A percentile compares a stretch with the other conserved stretches of the same genome.
Conservation (phyloP, 805 yeast genomes). For the Suhomyces xylopsoci region DNA sequence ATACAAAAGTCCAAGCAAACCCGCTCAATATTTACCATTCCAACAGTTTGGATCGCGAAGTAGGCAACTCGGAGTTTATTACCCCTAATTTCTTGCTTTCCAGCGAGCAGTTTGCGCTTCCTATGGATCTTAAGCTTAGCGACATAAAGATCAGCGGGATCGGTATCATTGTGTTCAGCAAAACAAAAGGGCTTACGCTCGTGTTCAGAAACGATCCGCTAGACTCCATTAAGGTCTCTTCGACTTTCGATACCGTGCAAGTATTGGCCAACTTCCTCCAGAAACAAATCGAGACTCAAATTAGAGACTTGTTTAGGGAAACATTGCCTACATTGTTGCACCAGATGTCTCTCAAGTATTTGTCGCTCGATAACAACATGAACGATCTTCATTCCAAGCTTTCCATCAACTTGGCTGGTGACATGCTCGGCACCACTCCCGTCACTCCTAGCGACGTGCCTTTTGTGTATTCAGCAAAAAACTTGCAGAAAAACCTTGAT, state of each 20-base stretch:
- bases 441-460: constrained; percentile 4
- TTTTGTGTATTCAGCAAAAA: constrained; percentile 54
- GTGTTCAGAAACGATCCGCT: constrained; percentile 89
- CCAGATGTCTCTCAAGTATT: constrained; percentile 63
- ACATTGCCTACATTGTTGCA: constrained; percentile 79
- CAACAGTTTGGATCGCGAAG: constrained; percentile 36
- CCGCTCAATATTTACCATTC: constrained; percentile 66
- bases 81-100: constrained; percentile 67
- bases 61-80: constrained; percentile 44
- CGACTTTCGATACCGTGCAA: constrained; percentile 82
- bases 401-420: constrained; percentile 4
- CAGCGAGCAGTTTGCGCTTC: constrained; percentile 68
- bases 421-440: background rate
- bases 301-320: constrained; percentile 77
- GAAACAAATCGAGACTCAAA: constrained; percentile 76
- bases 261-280: constrained; percentile 83
- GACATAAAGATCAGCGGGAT: constrained; percentile 75
- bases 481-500: constrained; percentile 29
- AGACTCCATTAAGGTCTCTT: constrained; percentile 75
- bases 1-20: constrained; percentile 81
- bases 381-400: constrained; percentile 15
- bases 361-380: constrained; percentile 18
- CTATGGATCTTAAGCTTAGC: constrained; percentile 70
- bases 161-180: constrained; percentile 78
- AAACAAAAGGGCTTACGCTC: constrained; percentile 77